Base-by-base conservation (phyloP, 495 filamentous ascomycete genomes). In the Patellaria atrata region DNA sequence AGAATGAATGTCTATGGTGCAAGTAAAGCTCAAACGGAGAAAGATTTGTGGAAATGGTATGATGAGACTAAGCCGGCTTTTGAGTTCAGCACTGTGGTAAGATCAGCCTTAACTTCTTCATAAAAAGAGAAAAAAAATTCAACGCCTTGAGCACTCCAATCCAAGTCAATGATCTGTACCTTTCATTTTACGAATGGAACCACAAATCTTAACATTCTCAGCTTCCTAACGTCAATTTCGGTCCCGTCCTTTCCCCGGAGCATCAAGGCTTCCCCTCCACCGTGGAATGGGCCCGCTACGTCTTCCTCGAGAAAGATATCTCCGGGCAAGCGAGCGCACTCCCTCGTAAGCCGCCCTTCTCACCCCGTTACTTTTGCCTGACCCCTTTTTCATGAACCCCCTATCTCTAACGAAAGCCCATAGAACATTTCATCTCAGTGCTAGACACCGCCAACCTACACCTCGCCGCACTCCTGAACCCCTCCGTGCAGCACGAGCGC, bases 371-470 rank as follows among this genome's bases (percentile, higher is more conserved):
- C 6, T 9, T 34, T 18, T 13, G 15, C 22, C 3, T 33, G 2
- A n/a, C 14, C 14, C 31, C 14, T 11, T 22, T 14, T 10, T 26
- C 10, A 4, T 7, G 27, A 9, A 8, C 30, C 13, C 2, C 25
- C 14, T 23, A 13, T 6, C 24, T 35, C 24, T 22, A 44, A n/a
- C 48, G 39, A 8, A 43, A 34, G 14, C 6, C 2, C 4, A 27
- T 16, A 43, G 40, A 52, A 25, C 47, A 36, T 3, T 53, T 27
- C 34, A 52, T 73, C 22, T 52, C 73, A 37, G 63, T 72, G 3
- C 44, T 54, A 21, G 70, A 77, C 35, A 49, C 41, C 4, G 69
- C 64, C 0, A 48, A 50, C 1, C 47, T 73, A 1, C 61, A 67
- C 37, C 50, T 70, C 1, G 55, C 60, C 3, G 67, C 55, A 2